Evolutionary conservation across 805 yeast genomes (phyloP).

Genomic region (Debaryomyces castellii): DNA sequence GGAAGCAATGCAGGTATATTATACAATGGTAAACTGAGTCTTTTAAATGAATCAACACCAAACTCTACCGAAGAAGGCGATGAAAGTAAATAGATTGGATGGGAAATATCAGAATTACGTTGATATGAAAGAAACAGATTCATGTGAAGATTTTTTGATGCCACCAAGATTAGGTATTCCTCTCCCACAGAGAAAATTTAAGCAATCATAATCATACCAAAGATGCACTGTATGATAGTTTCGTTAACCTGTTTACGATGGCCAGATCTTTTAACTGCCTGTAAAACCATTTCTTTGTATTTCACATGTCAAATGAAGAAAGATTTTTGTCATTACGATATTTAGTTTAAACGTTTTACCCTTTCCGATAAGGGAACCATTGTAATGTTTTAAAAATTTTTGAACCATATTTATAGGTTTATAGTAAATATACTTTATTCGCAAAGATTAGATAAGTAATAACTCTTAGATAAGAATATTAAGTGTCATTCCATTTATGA

Average conservation of each 20-base stretch:
- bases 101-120: neutral
- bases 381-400: too few relatives aligned
- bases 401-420: neutral
- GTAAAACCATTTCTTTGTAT: neutral
- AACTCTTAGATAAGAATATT: neutral
- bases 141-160: too few relatives aligned
- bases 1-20: conserved; percentile 43
- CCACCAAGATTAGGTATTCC: too few relatives aligned
- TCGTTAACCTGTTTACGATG: neutral
- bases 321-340: neutral
- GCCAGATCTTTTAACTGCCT: neutral
- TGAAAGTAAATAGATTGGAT: conserved; percentile 1
- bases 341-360: neutral
- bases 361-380: neutral
- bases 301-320: neutral
- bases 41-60: conserved; percentile 53
- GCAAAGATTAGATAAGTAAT: neutral
- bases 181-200: too few relatives aligned
- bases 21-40: conserved; percentile 50
- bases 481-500: neutral
- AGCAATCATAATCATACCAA: too few relatives aligned
- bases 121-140: neutral
- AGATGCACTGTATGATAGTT: neutral
- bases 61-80: conserved; percentile 12
- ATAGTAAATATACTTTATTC: neutral